Conservation (phyloP, 2,329 filamentous ascomycete species). For the Penicillium rolfsii region DNA sequence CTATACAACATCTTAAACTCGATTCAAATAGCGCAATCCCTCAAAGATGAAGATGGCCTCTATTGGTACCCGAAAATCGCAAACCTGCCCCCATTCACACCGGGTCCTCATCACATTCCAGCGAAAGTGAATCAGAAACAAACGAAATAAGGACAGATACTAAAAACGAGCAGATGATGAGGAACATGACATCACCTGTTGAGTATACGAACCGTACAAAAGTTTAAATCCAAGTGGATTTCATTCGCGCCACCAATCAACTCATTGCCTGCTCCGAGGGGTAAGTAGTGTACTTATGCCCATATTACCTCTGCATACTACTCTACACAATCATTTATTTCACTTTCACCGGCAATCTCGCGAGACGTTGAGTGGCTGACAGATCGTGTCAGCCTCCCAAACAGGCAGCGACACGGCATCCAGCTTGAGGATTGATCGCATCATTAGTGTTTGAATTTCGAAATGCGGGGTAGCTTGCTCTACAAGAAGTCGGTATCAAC, state of each 20-base stretch:
- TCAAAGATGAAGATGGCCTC: neutral
- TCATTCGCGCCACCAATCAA: neutral
- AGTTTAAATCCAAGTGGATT: neutral
- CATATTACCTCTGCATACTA: neutral
- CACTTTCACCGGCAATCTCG: neutral
- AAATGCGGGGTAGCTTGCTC: slow-evolving; percentile 20
- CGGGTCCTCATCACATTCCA: neutral
- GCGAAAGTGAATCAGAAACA: neutral
- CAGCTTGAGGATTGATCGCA: slow-evolving; percentile 11
- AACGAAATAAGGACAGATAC: neutral
- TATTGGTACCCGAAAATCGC: neutral
- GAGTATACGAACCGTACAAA: neutral
- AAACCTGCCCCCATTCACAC: neutral
- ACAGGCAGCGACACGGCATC: neutral
- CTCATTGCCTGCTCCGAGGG: neutral
- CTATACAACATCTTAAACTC: no score
- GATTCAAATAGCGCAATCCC: no score
- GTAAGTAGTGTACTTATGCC: slow-evolving; percentile 22
- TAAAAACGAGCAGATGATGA: neutral
- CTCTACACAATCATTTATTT: neutral
- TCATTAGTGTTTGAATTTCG: slow-evolving; percentile 5
- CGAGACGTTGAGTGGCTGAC: neutral
- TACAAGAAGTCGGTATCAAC: neutral
- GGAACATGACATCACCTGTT: neutral
- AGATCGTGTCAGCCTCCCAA: neutral